Evolutionary conservation across 1,284 basidiomycete genomes (phyloP).

Genomic region (Pascua guehoae): DNA sequence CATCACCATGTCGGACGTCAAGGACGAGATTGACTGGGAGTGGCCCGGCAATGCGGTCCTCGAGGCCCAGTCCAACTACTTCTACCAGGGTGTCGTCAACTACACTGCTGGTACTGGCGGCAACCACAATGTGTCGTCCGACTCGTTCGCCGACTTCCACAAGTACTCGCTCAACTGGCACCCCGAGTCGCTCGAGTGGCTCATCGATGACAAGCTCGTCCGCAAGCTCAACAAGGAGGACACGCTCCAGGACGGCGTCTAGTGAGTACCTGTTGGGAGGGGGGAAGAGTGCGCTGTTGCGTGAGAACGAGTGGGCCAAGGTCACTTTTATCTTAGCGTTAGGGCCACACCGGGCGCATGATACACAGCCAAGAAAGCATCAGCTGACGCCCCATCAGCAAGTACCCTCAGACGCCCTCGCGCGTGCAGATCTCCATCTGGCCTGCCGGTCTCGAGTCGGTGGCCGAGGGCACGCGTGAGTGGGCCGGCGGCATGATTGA

Average conservation of each 20-base stretch:
- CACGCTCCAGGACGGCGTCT: slow-evolving; percentile 53
- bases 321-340: too few species aligned
- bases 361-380: neutral
- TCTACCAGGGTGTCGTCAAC: slow-evolving; percentile 59
- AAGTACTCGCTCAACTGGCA: slow-evolving; percentile 80
- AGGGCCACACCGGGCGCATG: neutral
- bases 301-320: neutral
- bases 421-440: slow-evolving; percentile 74
- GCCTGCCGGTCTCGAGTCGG: slow-evolving; percentile 65
- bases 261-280: slow-evolving; percentile 1
- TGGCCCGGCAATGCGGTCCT: slow-evolving; percentile 53
- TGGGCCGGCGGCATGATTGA: slow-evolving; percentile 78
- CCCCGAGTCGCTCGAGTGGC: slow-evolving; percentile 62
- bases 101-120: slow-evolving; percentile 47
- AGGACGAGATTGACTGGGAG: slow-evolving; percentile 82
- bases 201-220: slow-evolving; percentile 65
- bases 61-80: slow-evolving; percentile 70
- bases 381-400: slow-evolving; percentile 21
- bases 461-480: slow-evolving; percentile 63
- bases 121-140: slow-evolving; percentile 51
- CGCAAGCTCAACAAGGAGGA: slow-evolving; percentile 64
- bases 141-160: slow-evolving; percentile 68
- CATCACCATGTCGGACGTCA: slow-evolving; percentile 78
- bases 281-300: too few species aligned
- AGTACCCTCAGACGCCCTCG: slow-evolving; percentile 71